phyloP scores from a whole-genome alignment of 208 protist genomes.

The Trypanosoma scelopori region DNA sequence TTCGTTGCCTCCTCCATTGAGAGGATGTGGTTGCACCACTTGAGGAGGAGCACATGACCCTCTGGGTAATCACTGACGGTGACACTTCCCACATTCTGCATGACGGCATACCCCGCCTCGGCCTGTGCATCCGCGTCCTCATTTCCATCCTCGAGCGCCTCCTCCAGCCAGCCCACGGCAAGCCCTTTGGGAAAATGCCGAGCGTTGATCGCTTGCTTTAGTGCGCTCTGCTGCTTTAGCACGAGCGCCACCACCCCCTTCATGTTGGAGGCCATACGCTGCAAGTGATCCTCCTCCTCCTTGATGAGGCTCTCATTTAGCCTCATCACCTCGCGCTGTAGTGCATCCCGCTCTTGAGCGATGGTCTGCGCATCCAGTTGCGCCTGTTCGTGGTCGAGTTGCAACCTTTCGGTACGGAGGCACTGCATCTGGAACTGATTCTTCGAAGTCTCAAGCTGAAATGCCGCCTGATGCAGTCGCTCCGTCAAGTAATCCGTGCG shows the following conservation, averaged over 20 bases:
- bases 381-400: slow-evolving; percentile 50
- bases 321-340: slow-evolving; percentile 33
- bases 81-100: no score
- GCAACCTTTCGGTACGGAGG: slow-evolving; percentile 71
- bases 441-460: slow-evolving; percentile 86
- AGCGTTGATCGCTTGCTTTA: slow-evolving; percentile 14
- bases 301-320: slow-evolving; percentile 48
- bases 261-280: slow-evolving; percentile 40
- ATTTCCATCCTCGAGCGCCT: slow-evolving; percentile 6
- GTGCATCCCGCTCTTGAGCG: slow-evolving; percentile 34
- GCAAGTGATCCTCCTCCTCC: slow-evolving; percentile 52
- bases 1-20: slow-evolving; percentile 19
- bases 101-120: no score
- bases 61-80: not conserved
- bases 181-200: slow-evolving; percentile 20
- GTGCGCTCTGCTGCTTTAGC: slow-evolving; percentile 30
- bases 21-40: slow-evolving; percentile 63
- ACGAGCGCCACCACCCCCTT: slow-evolving; percentile 35
- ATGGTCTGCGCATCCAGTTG: slow-evolving; percentile 43
- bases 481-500: slow-evolving; percentile 76
- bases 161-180: slow-evolving; percentile 15
- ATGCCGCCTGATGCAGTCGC: slow-evolving; percentile 76
- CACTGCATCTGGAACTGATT: slow-evolving; percentile 91
- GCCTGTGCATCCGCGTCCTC: no score
- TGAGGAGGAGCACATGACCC: slow-evolving; percentile 38